These are phyloP conservation scores for Lonicera japonica DNA, from an alignment of 129 eudicot species.

Conservation along the genomic window DNA sequence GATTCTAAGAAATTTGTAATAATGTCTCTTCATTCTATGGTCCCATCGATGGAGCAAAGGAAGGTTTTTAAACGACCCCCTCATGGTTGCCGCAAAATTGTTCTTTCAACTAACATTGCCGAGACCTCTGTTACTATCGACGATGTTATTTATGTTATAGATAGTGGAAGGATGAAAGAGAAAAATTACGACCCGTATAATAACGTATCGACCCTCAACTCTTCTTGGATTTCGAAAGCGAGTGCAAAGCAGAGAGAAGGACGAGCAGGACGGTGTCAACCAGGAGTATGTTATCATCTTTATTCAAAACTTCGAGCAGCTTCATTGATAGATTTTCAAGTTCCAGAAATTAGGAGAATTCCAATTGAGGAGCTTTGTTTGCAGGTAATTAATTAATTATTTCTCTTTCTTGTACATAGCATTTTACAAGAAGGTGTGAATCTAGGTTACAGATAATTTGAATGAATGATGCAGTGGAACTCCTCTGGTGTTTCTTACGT, in stretches of 20 bases:
- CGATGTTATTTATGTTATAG: constrained; percentile 90
- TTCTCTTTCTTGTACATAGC: too few species aligned
- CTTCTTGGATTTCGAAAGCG: constrained; percentile 86
- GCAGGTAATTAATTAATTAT: constrained; percentile 78
- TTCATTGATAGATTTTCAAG: constrained; percentile 74
- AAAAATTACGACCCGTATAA: constrained; percentile 85
- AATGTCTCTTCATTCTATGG: constrained; percentile 81
- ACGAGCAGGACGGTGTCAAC: constrained; percentile 93
- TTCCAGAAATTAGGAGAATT: constrained; percentile 86
- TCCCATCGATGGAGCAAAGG: constrained; percentile 81
- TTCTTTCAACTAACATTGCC: constrained; percentile 94
- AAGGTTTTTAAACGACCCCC: constrained; percentile 71
- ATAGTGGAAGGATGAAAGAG: constrained; percentile 91
- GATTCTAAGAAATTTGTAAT: constrained; percentile 58
- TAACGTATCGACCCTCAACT: constrained; percentile 79
- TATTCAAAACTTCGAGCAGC: constrained; percentile 74
- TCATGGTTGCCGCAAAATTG: constrained; percentile 69
- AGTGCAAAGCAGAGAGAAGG: constrained; percentile 96
- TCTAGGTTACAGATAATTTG: too few species aligned
- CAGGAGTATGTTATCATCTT: constrained; percentile 87
- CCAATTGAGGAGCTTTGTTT: constrained; percentile 95
- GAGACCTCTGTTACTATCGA: constrained; percentile 93
- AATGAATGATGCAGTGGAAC: too few species aligned
- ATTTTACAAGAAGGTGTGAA: too few species aligned
- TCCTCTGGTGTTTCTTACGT: too few species aligned